phyloP scores from a whole-genome alignment of 75 land plant species.

The Larix kaempferi region DNA sequence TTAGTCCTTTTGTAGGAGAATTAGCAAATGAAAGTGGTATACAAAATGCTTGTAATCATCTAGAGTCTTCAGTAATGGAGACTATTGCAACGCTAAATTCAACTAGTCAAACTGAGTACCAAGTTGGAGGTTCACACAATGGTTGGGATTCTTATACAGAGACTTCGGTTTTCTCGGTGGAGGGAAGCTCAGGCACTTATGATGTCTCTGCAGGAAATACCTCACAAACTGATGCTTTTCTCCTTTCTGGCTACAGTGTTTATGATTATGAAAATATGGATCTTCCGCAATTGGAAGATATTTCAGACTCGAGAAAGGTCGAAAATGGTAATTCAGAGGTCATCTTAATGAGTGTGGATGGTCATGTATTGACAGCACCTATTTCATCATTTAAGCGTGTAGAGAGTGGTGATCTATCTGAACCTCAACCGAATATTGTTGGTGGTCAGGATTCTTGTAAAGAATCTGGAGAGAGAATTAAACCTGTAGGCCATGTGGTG shows the following conservation, averaged over 20 bases:
- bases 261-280: conserved; percentile 23
- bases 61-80: neutral
- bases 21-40: neutral
- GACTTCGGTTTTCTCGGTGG: neutral
- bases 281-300: conserved; percentile 18
- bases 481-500: neutral
- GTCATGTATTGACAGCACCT: conserved; percentile 66
- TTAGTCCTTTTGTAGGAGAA: neutral
- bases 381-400: conserved; percentile 39
- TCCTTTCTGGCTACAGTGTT: conserved; percentile 18
- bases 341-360: conserved; percentile 69
- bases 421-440: neutral
- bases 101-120: neutral
- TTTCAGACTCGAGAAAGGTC: conserved; percentile 19
- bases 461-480: neutral
- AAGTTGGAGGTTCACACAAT: neutral
- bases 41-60: neutral
- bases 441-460: neutral
- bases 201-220: neutral
- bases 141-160: conserved; percentile 8
- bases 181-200: conserved; percentile 3
- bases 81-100: neutral
- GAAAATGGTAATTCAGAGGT: conserved; percentile 47
- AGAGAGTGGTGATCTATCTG: neutral
- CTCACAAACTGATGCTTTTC: neutral